phyloP scores from a whole-genome alignment of 2,329 filamentous ascomycete genomes.

The Paecilomyces formosus region DNA sequence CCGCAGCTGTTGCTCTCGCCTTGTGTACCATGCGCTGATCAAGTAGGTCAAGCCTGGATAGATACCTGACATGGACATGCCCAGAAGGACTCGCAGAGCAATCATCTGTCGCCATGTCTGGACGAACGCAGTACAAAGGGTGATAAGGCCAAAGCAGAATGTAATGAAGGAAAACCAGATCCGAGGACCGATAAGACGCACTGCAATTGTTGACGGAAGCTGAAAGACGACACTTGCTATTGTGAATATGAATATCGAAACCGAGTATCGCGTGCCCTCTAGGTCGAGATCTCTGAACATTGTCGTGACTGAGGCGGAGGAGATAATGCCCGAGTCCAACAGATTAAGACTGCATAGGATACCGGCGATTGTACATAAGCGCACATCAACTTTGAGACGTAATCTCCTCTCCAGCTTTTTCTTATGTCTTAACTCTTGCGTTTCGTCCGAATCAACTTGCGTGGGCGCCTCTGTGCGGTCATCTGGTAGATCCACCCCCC shows the following conservation, averaged over 20 bases:
- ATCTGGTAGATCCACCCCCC: conserved; percentile 1
- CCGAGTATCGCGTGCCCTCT: conserved; percentile 58
- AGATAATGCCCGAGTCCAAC: conserved; percentile 63
- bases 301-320: conserved; percentile 60
- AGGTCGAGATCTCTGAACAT: conserved; percentile 59
- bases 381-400: conserved; percentile 58
- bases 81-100: conserved; percentile 56
- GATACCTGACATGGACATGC: conserved; percentile 51
- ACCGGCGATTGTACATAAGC: conserved; percentile 63
- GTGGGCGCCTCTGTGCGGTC: neutral
- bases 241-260: conserved; percentile 68
- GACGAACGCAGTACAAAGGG: conserved; percentile 61
- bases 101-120: conserved; percentile 64
- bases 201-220: conserved; percentile 59
- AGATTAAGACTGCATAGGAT: conserved; percentile 64
- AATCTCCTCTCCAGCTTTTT: conserved; percentile 39
- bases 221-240: conserved; percentile 62
- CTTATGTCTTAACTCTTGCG: conserved; percentile 13
- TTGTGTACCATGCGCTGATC: conserved; percentile 53
- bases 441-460: conserved; percentile 2
- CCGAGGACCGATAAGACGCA: conserved; percentile 58
- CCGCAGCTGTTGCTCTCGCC: conserved; percentile 58
- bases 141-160: conserved; percentile 56
- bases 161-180: conserved; percentile 56
- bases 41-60: conserved; percentile 39